Evolutionary conservation across 768 basidiomycete genomes (phyloP).

Genomic region (Pulveroboletus sp.): DNA sequence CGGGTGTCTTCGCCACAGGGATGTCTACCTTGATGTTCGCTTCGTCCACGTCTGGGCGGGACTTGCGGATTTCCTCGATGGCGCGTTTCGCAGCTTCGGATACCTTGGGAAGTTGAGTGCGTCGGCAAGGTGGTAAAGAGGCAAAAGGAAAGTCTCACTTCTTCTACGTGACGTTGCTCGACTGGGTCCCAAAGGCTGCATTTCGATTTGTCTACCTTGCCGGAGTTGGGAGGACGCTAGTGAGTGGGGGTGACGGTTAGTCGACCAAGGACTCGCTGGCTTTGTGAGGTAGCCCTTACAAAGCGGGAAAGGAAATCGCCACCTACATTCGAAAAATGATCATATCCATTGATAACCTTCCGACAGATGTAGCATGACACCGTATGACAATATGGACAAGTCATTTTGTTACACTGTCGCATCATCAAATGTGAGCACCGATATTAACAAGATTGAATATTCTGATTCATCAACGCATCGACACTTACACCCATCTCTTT

Average conservation of each 20-base stretch:
- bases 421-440: background rate
- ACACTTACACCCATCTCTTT: conserved; percentile 69
- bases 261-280: background rate
- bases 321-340: conserved; percentile 62
- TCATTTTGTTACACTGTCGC: conserved; percentile 87
- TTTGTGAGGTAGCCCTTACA: background rate
- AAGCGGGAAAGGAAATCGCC: background rate
- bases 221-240: conserved; percentile 22
- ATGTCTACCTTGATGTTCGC: conserved; percentile 61
- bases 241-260: conserved; percentile 1
- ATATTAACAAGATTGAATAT: background rate
- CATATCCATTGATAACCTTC: conserved; percentile 65
- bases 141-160: conserved; percentile 38
- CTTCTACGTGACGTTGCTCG: conserved; percentile 59
- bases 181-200: conserved; percentile 68
- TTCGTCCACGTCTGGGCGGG: conserved; percentile 60
- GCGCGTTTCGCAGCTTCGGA: conserved; percentile 63
- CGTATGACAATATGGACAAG: conserved; percentile 64
- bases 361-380: conserved; percentile 85
- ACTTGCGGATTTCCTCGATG: conserved; percentile 51
- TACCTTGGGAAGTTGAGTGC: conserved; percentile 43
- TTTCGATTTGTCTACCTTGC: conserved; percentile 35
- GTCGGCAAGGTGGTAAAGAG: background rate
- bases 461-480: background rate
- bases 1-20: conserved; percentile 30